A percentile compares a stretch with the other conserved stretches of the same genome.
These are phyloP conservation scores for Aleurites moluccanus DNA, from an alignment of 441 rosid genomes.

Conservation along the genomic window DNA sequence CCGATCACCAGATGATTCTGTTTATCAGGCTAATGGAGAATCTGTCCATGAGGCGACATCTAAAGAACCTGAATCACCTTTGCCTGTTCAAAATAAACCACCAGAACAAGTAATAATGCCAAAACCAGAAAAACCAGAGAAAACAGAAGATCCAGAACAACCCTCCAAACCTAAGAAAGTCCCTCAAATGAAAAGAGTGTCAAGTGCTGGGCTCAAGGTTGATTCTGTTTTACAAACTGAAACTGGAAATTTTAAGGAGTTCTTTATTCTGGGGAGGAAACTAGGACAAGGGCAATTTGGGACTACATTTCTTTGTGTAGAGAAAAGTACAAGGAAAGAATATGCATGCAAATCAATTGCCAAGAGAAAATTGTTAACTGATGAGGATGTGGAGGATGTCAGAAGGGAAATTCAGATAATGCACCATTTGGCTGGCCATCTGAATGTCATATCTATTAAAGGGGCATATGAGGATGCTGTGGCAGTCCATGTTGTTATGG, in stretches of 20 bases:
- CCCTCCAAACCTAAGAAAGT: slow-evolving; percentile 52
- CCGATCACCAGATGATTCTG: slow-evolving; percentile 49
- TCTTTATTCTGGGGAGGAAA: slow-evolving; percentile 73
- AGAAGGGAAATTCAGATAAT: slow-evolving; percentile 93
- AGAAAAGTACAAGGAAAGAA: slow-evolving; percentile 58
- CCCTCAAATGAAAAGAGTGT: slow-evolving; percentile 66
- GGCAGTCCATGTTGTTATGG: slow-evolving; percentile 94
- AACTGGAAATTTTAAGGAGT: slow-evolving; percentile 79
- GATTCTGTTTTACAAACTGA: slow-evolving; percentile 71
- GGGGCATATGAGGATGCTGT: slow-evolving; percentile 89
- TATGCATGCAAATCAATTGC: slow-evolving; percentile 94
- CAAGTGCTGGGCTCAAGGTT: slow-evolving; percentile 82
- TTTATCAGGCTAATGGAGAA: slow-evolving; percentile 32
- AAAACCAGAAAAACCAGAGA: slow-evolving; percentile 41
- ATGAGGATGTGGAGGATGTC: slow-evolving; percentile 92
- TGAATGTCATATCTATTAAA: slow-evolving; percentile 82
- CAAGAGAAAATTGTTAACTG: slow-evolving; percentile 79
- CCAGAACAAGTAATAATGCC: slow-evolving; percentile 62
- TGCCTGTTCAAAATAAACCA: slow-evolving; percentile 65
- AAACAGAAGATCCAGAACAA: slow-evolving; percentile 34
- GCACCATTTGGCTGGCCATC: slow-evolving; percentile 95
- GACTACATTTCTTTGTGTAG: slow-evolving; percentile 70
- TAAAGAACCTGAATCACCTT: slow-evolving; percentile 51
- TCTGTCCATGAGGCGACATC: slow-evolving; percentile 30
- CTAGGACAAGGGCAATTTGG: slow-evolving; percentile 97